phyloP scores from a whole-genome alignment of 164 flowering plant species.

The Euptelea pleiosperma region DNA sequence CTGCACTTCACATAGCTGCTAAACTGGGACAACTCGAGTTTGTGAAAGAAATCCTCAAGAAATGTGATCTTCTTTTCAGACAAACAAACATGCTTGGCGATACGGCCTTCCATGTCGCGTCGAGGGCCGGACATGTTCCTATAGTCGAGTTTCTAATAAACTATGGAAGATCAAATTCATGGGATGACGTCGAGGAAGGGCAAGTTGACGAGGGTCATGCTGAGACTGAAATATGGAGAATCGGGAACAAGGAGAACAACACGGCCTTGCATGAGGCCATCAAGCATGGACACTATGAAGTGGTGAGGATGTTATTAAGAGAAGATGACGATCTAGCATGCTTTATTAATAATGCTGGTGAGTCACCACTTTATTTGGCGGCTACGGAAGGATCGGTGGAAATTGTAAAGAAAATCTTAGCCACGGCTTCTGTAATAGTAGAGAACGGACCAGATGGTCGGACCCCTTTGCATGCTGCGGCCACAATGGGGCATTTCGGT shows the following conservation, averaged over 20 bases:
- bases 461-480: neutral
- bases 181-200: no score
- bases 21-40: conserved; percentile 2
- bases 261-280: conserved; percentile 14
- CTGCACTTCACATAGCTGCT: conserved; percentile 6
- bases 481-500: no score
- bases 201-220: no score
- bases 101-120: conserved; percentile 10
- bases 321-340: neutral
- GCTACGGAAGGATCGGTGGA: neutral
- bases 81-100: neutral
- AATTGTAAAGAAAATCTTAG: neutral
- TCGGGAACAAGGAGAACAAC: conserved; percentile 2
- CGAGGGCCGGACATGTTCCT: neutral
- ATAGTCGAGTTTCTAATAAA: conserved; percentile 1
- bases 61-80: neutral
- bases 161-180: neutral
- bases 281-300: neutral
- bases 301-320: conserved; percentile 2
- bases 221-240: no score
- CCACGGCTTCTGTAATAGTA: neutral
- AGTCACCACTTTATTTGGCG: conserved; percentile 9
- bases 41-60: neutral
- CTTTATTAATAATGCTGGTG: neutral
- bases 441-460: neutral